Evolutionary conservation across 140 eudicot species (phyloP), one percentile per base, ranked within the genome.

Genomic region (Cichorium intybus): DNA sequence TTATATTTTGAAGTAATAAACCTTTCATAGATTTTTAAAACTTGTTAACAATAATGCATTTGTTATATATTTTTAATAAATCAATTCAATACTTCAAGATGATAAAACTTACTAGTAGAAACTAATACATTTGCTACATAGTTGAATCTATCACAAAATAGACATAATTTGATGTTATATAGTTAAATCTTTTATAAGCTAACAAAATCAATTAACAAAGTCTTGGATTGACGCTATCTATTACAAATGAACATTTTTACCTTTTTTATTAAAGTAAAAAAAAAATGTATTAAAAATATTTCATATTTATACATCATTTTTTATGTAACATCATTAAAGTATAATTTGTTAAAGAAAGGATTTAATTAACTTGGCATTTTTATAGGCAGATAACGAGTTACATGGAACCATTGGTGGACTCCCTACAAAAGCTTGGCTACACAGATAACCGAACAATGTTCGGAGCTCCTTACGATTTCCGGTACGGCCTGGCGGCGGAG

Each of bases 401-500:
- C 75, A 85, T 91, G 98, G 91, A 78, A 75, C 79, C 89, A 35
- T 73, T 92, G 37, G 93, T 83, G 45, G 66, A 67, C 53, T 74
- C 93, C 24, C 58, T 92, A 15, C 83, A 92, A 52, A 12, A 75
- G 35, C 68, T 88, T 27, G 99, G 99, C 39, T 92, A 92, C 67
- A 41, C 43, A 3, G 85, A 78, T 7, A 71, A 81, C 6, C 9
- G 75, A 48, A 83, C 77, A 68, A 84, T 92, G 16, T 88, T 81
- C 39, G 99, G 99, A 59, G 96, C 96, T 9, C 99, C 99, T 2
- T 92, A 92, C 10, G 99, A 92, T 71, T 92, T 92, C 23, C 92
- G 97, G 0, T 92, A 92, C 12, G 99, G 93, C 11, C 43, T 88
- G 50, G 99, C 99, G 11, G 60, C 95, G 0, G 55, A 77, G 39